A percentile compares a stretch with the other conserved stretches of the same genome.
These are phyloP conservation scores for Nicotiana noctiflora DNA, from an alignment of 257 asterid genomes.

Conservation along the genomic window DNA sequence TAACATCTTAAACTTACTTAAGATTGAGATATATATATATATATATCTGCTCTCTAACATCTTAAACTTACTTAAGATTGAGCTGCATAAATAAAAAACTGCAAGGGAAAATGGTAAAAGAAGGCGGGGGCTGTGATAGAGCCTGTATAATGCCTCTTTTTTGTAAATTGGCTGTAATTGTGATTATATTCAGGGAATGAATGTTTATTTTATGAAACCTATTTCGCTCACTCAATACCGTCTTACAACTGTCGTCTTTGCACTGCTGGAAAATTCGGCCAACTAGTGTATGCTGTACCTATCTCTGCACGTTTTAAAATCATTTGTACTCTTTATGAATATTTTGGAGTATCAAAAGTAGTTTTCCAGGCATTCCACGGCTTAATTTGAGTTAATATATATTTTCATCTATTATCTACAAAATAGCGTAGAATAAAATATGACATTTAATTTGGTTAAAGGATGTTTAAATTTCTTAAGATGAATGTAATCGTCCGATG, in stretches of 20 bases:
- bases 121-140: neutral
- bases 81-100: neutral
- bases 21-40: too few species aligned
- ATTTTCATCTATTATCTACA: too few species aligned
- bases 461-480: neutral
- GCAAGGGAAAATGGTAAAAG: neutral
- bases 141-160: neutral
- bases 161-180: neutral
- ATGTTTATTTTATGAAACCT: neutral
- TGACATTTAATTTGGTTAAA: too few species aligned
- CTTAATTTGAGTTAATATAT: too few species aligned
- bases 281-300: too few species aligned
- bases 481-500: neutral
- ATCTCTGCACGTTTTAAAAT: too few species aligned
- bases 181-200: neutral
- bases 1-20: neutral
- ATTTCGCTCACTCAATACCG: neutral
- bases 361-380: too few species aligned
- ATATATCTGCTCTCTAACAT: neutral
- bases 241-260: neutral
- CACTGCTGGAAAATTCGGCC: neutral
- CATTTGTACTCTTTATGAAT: too few species aligned
- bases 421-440: too few species aligned
- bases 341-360: too few species aligned
- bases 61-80: neutral